These are phyloP conservation scores for Tricholoma bakamatsutake DNA, from an alignment of 768 basidiomycete species.

Conservation along the genomic window DNA sequence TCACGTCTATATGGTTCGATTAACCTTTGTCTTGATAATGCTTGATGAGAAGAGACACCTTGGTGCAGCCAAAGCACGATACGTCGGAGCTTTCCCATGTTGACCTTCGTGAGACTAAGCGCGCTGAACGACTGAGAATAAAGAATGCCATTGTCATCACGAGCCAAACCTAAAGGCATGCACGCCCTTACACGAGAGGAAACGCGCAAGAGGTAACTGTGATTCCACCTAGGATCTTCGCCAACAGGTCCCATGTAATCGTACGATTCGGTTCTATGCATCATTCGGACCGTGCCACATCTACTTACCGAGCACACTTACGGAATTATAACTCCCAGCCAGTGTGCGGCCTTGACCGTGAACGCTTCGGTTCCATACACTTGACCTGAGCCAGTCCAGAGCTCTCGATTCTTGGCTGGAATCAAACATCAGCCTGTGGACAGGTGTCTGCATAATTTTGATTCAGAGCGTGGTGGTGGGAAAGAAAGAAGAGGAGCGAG, in stretches of 20 bases:
- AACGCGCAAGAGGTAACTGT: conserved; percentile 48
- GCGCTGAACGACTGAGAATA: conserved; percentile 42
- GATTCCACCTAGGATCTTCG: conserved; percentile 51
- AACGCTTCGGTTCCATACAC: conserved; percentile 31
- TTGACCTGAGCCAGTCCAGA: conserved; percentile 29
- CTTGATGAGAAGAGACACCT: conserved; percentile 29
- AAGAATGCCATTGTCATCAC: background rate
- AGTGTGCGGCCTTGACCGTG: conserved; percentile 34
- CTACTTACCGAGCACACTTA: conserved; percentile 18
- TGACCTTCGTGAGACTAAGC: conserved; percentile 61
- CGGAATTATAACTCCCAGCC: conserved; percentile 42
- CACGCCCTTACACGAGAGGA: conserved; percentile 55
- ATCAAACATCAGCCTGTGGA: conserved; percentile 32
- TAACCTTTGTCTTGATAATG: background rate
- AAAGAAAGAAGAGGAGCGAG: too few relatives aligned
- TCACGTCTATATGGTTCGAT: conserved; percentile 40
- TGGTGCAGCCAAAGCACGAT: conserved; percentile 63
- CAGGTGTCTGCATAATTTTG: conserved; percentile 15
- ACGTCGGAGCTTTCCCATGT: conserved; percentile 68
- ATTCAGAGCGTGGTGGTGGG: background rate
- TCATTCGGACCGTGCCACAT: background rate
- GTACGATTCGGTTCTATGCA: conserved; percentile 45
- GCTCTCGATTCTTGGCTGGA: conserved; percentile 32
- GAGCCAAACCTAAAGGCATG: background rate
- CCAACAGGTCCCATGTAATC: conserved; percentile 44